Evolutionary conservation across 2,329 filamentous ascomycete species (phyloP), one percentile per base, ranked within the genome.

Genomic region (Talaromyces marneffei): DNA sequence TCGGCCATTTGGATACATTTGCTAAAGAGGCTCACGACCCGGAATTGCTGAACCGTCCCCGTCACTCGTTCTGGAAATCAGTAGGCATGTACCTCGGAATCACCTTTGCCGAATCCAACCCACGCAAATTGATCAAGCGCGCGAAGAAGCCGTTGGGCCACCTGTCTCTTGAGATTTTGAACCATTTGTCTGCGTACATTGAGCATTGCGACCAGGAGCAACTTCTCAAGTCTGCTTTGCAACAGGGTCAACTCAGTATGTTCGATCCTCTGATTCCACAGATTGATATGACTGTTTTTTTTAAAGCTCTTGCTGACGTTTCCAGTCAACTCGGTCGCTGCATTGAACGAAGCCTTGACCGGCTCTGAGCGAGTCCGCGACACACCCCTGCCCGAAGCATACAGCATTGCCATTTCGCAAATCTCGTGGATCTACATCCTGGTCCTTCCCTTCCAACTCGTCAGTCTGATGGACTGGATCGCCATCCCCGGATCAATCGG

Each of bases 371-470:
- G 91, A 64, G 87, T 95, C 20, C 84, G 93, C 33, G 89, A 88
- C 72, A 95, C 91, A 0, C 91, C 91, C 1, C 83, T 95, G 0
- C 91, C 91, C 2, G 83, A 91, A 60, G 91, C 90, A 52, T 95
- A 95, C 78, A 86, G 84, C 66, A 94, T 95, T 68, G 85, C 90
- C 68, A 92, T 94, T 72, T 86, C 87, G 20, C 91, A 95, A 72
- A 93, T 94, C 70, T 91, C 91, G 33, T 92, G 89, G 85, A 83
- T 92, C 57, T 95, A 94, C 75, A 86, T 94, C 58, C 77, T 91
- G 67, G 81, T 91, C 33, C 82, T 95, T 1, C 91, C 91, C 5
- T 94, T 94, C 81, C 91, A 95, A 76, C 84, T 95, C 6, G 84
- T 85, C 70, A 70, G 73, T 0, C 72, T 75, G 2, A 83, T 95